Evolutionary conservation across 2,329 filamentous ascomycete genomes (phyloP).

Genomic region (Daldinia sp.): DNA sequence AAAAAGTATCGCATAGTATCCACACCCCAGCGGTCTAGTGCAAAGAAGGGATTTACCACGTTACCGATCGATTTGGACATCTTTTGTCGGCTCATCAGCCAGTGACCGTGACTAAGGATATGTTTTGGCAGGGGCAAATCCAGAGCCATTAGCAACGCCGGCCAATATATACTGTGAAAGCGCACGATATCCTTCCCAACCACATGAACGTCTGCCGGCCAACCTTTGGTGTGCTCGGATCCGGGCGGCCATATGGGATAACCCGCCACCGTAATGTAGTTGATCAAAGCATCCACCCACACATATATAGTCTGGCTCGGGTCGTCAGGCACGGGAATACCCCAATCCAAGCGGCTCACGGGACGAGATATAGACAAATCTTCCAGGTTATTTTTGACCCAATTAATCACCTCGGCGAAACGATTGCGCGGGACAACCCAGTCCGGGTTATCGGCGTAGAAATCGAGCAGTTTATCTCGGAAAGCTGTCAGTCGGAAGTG

Average conservation of each 20-base stretch:
- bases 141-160: conserved; percentile 90
- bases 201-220: conserved; percentile 92
- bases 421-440: conserved; percentile 78
- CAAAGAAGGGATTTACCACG: conserved; percentile 93
- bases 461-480: conserved; percentile 76
- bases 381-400: conserved; percentile 79
- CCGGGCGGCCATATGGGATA: conserved; percentile 79
- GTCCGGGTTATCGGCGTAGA: conserved; percentile 78
- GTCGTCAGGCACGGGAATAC: conserved; percentile 87
- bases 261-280: conserved; percentile 88
- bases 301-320: conserved; percentile 92
- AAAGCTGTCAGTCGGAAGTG: conserved; percentile 91
- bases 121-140: conserved; percentile 79
- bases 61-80: conserved; percentile 98
- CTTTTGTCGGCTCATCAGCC: conserved; percentile 90
- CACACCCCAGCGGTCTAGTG: conserved; percentile 85
- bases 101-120: conserved; percentile 90
- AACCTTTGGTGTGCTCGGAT: conserved; percentile 69
- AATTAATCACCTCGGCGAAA: conserved; percentile 80
- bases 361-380: conserved; percentile 93
- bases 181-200: conserved; percentile 96
- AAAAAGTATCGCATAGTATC: conserved; percentile 93
- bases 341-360: conserved; percentile 80
- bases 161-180: conserved; percentile 99
- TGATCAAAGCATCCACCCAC: conserved; percentile 95